Conservation (phyloP, 306 rosid species). For the Corylus americana region DNA sequence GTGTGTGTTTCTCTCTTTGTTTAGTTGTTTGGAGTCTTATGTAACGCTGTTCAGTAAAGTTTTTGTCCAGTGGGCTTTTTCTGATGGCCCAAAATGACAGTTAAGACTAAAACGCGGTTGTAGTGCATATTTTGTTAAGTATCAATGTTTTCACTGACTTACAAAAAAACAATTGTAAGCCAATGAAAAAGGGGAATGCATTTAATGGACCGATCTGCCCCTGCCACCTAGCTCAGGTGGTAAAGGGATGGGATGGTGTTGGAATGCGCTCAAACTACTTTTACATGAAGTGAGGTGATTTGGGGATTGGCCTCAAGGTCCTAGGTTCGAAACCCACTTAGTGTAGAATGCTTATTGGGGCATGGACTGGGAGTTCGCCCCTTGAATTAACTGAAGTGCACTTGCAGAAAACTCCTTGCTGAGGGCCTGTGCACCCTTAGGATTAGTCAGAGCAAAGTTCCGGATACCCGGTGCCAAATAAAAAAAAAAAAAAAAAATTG, state of each 20-base stretch:
- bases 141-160: neutral
- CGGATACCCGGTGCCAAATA: too few species aligned
- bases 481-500: neutral
- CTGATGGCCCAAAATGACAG: slow-evolving; percentile 6
- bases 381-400: too few species aligned
- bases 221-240: neutral
- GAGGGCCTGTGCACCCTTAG: too few species aligned
- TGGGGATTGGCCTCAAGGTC: neutral
- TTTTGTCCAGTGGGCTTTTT: slow-evolving; percentile 11
- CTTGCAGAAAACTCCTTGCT: too few species aligned
- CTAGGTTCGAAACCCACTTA: too few species aligned
- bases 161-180: neutral
- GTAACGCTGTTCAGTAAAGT: neutral
- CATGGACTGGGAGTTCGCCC: too few species aligned
- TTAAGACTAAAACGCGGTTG: neutral
- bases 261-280: neutral
- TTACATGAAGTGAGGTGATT: neutral
- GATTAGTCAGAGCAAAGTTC: too few species aligned
- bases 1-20: too few species aligned
- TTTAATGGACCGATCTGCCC: neutral
- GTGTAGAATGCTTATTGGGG: too few species aligned
- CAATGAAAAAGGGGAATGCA: neutral
- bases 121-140: neutral
- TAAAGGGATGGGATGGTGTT: neutral
- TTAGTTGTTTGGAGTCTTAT: neutral